These are phyloP conservation scores for Cotoneaster glaucophyllus DNA, from an alignment of 306 rosid genomes.

Conservation along the genomic window DNA sequence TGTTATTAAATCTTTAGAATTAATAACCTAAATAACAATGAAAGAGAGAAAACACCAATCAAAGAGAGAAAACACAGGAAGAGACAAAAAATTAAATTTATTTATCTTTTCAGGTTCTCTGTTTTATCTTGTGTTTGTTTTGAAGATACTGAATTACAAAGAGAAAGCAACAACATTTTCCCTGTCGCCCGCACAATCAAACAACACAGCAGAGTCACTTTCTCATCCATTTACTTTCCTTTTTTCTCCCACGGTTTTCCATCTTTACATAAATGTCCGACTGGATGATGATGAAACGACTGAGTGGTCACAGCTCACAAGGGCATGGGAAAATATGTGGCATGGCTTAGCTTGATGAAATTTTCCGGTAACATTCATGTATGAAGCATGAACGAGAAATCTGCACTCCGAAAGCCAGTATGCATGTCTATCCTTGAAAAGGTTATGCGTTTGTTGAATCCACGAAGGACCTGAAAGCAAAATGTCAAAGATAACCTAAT, in stretches of 20 bases:
- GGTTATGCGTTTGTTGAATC: not conserved
- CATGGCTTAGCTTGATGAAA: not conserved
- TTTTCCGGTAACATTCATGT: not conserved
- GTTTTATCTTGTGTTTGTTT: not conserved
- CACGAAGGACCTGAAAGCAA: not conserved
- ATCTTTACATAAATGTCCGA: not conserved
- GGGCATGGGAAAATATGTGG: not conserved
- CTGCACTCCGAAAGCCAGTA: not conserved
- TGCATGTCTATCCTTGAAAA: not conserved
- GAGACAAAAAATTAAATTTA: conserved; percentile 1
- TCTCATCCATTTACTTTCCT: not conserved
- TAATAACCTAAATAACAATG: not conserved
- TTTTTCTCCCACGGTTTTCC: not conserved
- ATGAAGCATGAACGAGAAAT: not conserved
- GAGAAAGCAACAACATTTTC: not conserved
- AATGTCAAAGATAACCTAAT: not conserved
- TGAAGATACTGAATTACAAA: not conserved
- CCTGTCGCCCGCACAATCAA: conserved; percentile 18
- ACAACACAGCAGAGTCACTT: conserved; percentile 25
- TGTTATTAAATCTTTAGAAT: not conserved
- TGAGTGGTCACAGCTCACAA: not conserved
- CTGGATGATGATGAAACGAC: conserved; percentile 1
- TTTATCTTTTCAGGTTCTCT: not conserved
- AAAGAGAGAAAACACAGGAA: not conserved
- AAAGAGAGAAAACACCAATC: not conserved